Evolutionary conservation across 345 rosid genomes (phyloP).

Genomic region (Dimocarpus longan): DNA sequence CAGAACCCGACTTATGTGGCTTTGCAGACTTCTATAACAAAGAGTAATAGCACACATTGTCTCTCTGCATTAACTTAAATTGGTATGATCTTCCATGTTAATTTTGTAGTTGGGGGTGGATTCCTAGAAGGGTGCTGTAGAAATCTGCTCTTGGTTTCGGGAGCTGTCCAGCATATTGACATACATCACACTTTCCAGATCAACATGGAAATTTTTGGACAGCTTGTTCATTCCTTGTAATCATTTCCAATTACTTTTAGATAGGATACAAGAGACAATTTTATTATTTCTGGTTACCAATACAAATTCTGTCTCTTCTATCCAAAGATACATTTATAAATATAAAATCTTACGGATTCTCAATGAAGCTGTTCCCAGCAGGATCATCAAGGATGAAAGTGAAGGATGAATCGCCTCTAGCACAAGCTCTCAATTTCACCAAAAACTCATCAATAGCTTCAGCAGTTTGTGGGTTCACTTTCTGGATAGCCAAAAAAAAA

Average conservation of each 20-base stretch:
- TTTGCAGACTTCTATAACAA: background rate
- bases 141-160: background rate
- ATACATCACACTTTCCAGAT: background rate
- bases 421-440: conserved; percentile 77
- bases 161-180: background rate
- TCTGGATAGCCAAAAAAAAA: conserved; percentile 45
- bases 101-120: background rate
- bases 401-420: conserved; percentile 60
- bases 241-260: background rate
- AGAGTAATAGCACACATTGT: background rate
- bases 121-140: background rate
- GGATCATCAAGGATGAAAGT: conserved; percentile 90
- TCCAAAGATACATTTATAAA: background rate
- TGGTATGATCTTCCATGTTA: background rate
- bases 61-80: background rate
- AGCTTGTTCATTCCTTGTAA: background rate
- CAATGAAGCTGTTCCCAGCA: conserved; percentile 94
- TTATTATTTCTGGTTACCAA: background rate
- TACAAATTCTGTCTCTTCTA: background rate
- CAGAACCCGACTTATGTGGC: background rate
- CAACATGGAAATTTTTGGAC: background rate
- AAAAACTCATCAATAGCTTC: conserved; percentile 89
- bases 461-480: conserved; percentile 82
- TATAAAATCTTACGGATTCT: conserved; percentile 75
- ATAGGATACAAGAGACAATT: background rate